These are phyloP conservation scores for Pelargonium citronellum DNA, from an alignment of 441 rosid species.

Conservation along the genomic window DNA sequence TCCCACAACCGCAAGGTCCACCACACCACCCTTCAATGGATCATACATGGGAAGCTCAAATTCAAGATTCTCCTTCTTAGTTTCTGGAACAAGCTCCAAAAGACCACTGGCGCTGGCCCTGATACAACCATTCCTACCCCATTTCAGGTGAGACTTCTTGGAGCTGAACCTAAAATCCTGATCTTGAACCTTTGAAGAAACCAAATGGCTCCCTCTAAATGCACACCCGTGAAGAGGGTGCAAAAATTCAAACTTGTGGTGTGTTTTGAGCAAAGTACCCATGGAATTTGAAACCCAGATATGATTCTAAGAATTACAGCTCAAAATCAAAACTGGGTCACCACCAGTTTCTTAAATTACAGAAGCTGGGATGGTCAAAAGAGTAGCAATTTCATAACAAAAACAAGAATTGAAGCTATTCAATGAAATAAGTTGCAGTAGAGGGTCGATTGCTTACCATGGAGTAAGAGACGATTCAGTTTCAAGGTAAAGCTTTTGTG, in stretches of 20 bases:
- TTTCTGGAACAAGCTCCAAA: constrained; percentile 80
- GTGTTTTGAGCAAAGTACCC: constrained; percentile 73
- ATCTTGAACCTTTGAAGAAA: constrained; percentile 34
- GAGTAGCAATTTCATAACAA: neutral
- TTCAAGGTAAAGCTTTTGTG: constrained; percentile 24
- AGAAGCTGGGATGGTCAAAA: neutral
- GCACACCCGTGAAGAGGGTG: constrained; percentile 53
- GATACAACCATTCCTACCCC: constrained; percentile 27
- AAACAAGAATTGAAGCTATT: neutral
- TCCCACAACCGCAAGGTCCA: constrained; percentile 88
- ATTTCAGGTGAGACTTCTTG: constrained; percentile 25
- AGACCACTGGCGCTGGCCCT: constrained; percentile 53
- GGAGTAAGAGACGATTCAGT: constrained; percentile 3
- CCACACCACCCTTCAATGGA: constrained; percentile 47
- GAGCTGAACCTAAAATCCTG: constrained; percentile 33
- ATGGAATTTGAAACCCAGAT: constrained; percentile 26
- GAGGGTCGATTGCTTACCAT: neutral
- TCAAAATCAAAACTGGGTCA: constrained; percentile 21
- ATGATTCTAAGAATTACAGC: constrained; percentile 7
- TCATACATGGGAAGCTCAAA: constrained; percentile 74
- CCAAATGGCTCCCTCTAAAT: constrained; percentile 37
- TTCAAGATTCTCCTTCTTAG: constrained; percentile 78
- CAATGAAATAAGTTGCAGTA: no score
- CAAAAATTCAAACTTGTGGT: constrained; percentile 53
- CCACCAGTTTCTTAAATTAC: constrained; percentile 17